A percentile compares a stretch with the other conserved stretches of the same genome.
These are phyloP conservation scores for Amanita exitialis DNA, from an alignment of 768 basidiomycete species.

Conservation along the genomic window DNA sequence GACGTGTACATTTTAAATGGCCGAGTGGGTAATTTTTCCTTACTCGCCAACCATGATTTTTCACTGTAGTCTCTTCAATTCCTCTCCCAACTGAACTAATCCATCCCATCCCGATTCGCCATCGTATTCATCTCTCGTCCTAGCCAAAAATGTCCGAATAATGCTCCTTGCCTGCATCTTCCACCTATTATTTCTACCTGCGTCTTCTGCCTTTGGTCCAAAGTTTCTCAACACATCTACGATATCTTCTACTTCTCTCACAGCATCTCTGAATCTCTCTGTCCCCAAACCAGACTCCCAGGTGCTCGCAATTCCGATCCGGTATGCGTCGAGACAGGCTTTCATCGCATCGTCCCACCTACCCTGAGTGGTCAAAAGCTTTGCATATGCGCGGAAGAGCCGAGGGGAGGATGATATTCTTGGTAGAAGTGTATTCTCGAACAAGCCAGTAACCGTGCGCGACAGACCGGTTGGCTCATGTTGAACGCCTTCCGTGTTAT, in stretches of 20 bases:
- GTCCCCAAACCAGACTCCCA: slow-evolving; percentile 11
- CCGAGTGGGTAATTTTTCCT: too few species aligned
- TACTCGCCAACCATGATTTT: too few species aligned
- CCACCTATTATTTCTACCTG: slow-evolving; percentile 48
- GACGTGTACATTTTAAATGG: neutral
- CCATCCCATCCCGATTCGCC: slow-evolving; percentile 80
- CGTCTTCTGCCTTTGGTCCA: slow-evolving; percentile 49
- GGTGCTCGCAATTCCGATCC: slow-evolving; percentile 44
- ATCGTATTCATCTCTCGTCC: slow-evolving; percentile 71
- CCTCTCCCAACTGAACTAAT: slow-evolving; percentile 57
- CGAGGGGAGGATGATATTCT: slow-evolving; percentile 61
- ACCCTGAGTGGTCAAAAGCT: slow-evolving; percentile 64
- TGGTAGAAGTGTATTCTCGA: slow-evolving; percentile 74
- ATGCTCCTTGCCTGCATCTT: slow-evolving; percentile 72
- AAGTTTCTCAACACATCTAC: slow-evolving; percentile 79
- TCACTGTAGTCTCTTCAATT: slow-evolving; percentile 15
- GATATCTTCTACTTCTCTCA: slow-evolving; percentile 71
- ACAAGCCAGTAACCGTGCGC: slow-evolving; percentile 58
- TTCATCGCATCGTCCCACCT: slow-evolving; percentile 73
- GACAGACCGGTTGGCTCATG: slow-evolving; percentile 50
- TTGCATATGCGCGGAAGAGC: slow-evolving; percentile 76
- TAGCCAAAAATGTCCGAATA: slow-evolving; percentile 80
- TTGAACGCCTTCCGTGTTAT: neutral
- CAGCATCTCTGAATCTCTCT: slow-evolving; percentile 64
- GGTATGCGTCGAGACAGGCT: slow-evolving; percentile 80